These are phyloP conservation scores for Carex myosuroides DNA, from an alignment of 176 grass and related monocot genomes.

Conservation along the genomic window DNA sequence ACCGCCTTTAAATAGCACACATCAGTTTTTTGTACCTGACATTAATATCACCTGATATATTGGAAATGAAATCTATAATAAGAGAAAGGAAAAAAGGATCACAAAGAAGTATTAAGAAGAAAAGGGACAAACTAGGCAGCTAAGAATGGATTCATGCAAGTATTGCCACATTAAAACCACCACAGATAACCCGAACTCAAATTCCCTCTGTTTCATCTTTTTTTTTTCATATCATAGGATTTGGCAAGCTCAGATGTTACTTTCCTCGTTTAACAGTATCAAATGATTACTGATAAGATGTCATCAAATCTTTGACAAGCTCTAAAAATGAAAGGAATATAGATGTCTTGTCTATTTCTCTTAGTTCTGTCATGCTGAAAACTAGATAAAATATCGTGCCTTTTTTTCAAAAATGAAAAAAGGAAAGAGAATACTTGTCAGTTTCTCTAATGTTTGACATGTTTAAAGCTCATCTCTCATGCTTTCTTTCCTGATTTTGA, in stretches of 20 bases:
- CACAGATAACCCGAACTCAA: not conserved
- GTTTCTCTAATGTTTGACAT: not conserved
- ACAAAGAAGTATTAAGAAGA: not conserved
- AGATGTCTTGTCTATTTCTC: not conserved
- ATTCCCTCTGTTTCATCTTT: not conserved
- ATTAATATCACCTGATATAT: not conserved
- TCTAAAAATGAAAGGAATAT: not conserved
- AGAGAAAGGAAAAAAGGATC: not conserved
- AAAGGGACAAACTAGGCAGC: not conserved
- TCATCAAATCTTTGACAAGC: not conserved
- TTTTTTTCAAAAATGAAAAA: not conserved
- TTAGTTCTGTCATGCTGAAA: not conserved
- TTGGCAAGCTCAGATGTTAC: not conserved
- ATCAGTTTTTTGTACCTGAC: not conserved
- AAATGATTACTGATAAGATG: not conserved
- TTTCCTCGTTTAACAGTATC: not conserved
- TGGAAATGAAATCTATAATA: not conserved
- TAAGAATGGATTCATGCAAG: not conserved
- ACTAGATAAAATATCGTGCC: not conserved
- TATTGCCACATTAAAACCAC: not conserved
- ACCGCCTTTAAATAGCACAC: not conserved
- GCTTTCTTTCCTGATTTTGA: not conserved
- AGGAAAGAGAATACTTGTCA: not conserved
- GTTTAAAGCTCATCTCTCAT: not conserved
- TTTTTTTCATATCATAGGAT: not conserved